Percentiles rank a stretch among this genome's conserved stretches.
Conservation (phyloP, 139 green algal species). For the Chlamydomonas urium region DNA sequence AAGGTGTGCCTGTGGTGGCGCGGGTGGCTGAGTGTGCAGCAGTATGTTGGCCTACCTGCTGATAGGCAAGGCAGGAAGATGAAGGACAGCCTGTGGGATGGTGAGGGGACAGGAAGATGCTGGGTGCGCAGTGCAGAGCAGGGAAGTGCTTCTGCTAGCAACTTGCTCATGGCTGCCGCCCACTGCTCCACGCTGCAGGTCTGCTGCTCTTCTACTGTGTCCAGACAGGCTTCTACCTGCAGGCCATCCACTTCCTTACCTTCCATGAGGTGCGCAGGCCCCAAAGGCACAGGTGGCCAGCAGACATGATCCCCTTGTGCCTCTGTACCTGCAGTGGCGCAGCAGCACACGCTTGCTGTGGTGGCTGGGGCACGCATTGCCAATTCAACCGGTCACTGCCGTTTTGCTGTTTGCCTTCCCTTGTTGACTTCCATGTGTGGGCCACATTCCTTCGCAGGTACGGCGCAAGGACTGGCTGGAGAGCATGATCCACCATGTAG, state of each 20-base stretch:
- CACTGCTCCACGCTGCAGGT: constrained; percentile 6
- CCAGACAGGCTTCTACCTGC: constrained; percentile 77
- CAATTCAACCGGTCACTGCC: no score
- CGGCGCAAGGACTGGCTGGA: constrained; percentile 79
- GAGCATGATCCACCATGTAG: constrained; percentile 75
- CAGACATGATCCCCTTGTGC: no score
- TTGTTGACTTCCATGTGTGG: no score
- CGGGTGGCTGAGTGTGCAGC: not conserved
- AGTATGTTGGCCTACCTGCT: not conserved
- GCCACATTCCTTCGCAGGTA: constrained; percentile 44
- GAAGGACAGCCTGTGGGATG: not conserved
- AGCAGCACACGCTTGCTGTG: no score
- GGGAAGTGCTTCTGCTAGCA: not conserved
- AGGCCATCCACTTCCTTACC: constrained; percentile 50
- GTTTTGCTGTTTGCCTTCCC: no score
- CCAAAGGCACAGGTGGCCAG: no score
- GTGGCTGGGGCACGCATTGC: no score
- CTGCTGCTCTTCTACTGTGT: constrained; percentile 74
- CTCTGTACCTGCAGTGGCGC: no score
- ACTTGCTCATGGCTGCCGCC: not conserved
- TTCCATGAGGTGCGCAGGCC: constrained; percentile 37
- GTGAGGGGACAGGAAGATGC: not conserved
- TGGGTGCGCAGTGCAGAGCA: not conserved
- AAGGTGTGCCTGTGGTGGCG: not conserved
- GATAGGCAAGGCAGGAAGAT: not conserved